Percentiles rank a stretch among this genome's conserved stretches.
phyloP scores from a whole-genome alignment of 1,284 basidiomycete species.

The Vanrija humicola region DNA sequence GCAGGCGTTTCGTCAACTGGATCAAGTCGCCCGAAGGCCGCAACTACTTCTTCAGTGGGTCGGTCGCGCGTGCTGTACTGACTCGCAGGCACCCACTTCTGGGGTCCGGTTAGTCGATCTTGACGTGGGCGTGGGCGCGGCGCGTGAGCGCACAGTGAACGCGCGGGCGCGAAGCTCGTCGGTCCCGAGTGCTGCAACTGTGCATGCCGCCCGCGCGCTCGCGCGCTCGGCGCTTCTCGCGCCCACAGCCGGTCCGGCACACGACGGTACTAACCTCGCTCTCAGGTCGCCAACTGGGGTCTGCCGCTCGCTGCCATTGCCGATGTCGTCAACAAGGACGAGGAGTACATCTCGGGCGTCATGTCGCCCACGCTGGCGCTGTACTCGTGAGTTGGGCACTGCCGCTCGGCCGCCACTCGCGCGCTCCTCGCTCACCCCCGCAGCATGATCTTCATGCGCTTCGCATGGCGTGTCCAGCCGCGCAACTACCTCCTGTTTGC shows the following conservation, averaged over 20 bases:
- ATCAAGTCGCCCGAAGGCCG: conserved; percentile 79
- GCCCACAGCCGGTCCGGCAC: too few species aligned
- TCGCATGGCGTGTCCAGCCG: conserved; percentile 91
- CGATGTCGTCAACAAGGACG: conserved; percentile 79
- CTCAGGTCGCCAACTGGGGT: conserved; percentile 92
- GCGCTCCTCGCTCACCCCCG: not conserved
- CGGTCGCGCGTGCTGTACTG: conserved; percentile 1
- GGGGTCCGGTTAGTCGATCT: conserved; percentile 70
- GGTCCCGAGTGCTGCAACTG: not conserved
- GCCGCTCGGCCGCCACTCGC: not conserved
- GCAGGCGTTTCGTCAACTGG: conserved; percentile 70
- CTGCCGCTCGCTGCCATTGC: conserved; percentile 85
- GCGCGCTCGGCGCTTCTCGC: too few species aligned
- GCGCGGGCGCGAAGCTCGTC: not conserved
- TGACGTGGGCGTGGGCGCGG: not conserved
- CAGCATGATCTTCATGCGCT: conserved; percentile 91
- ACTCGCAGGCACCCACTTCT: conserved; percentile 81
- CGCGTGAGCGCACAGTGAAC: too few species aligned
- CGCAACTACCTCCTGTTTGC: conserved; percentile 92
- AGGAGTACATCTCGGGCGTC: conserved; percentile 85
- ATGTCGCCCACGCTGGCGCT: conserved; percentile 85
- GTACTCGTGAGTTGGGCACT: conserved; percentile 72
- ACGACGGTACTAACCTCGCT: not conserved
- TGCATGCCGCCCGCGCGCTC: not conserved
- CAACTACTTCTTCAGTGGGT: conserved; percentile 90